phyloP scores from a whole-genome alignment of 2,329 filamentous ascomycete genomes.

The Aspergillus fumigatus region DNA sequence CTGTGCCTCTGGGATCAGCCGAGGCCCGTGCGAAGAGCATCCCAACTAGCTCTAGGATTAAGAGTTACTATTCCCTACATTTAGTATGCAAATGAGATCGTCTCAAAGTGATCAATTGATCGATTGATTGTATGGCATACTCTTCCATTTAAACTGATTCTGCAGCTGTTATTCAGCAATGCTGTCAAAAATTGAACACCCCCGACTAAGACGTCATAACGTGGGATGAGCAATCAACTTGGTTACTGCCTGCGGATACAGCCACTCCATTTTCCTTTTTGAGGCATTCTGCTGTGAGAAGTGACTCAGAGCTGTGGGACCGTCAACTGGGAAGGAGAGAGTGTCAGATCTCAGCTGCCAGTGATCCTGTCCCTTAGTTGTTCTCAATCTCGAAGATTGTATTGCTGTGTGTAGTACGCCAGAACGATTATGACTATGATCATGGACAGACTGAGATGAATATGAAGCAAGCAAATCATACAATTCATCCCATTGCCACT shows the following conservation, averaged over 20 bases:
- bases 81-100: not conserved
- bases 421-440: not conserved
- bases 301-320: slow-evolving; percentile 1
- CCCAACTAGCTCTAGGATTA: too few species aligned
- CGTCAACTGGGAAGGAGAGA: not conserved
- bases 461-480: not conserved
- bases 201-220: slow-evolving; percentile 8
- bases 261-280: slow-evolving; percentile 2
- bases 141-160: not conserved
- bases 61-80: not conserved
- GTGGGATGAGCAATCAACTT: slow-evolving; percentile 7
- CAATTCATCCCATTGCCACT: not conserved
- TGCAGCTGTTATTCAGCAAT: not conserved
- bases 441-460: too few species aligned
- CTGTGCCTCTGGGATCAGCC: slow-evolving; percentile 5
- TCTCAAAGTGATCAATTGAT: not conserved
- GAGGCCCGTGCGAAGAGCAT: slow-evolving; percentile 8
- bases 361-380: not conserved
- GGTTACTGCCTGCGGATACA: not conserved
- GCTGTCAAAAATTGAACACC: not conserved
- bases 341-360: not conserved
- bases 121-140: not conserved
- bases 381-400: not conserved
- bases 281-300: not conserved
- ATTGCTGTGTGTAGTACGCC: not conserved